Conservation (phyloP, 139 green algal genomes). For the Closterium sp. region DNA sequence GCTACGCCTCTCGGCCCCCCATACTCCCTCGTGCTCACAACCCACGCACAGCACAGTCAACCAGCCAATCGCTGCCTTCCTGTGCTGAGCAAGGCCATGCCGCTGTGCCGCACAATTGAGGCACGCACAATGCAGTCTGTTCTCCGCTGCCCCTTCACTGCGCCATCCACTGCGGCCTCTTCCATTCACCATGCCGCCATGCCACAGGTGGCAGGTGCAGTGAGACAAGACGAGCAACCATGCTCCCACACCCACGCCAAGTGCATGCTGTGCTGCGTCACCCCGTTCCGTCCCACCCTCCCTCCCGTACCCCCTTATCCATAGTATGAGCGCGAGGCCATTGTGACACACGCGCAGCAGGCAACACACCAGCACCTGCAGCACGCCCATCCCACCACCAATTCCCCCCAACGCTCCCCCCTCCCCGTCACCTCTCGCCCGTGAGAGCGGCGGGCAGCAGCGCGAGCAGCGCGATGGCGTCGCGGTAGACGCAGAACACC, state of each 20-base stretch:
- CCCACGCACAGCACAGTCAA: too few species aligned
- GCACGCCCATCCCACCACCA: neutral
- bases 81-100: too few species aligned
- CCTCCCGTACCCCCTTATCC: neutral
- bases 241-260: neutral
- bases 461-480: constrained; percentile 33
- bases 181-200: too few species aligned
- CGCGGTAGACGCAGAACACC: constrained; percentile 40
- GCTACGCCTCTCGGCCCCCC: neutral
- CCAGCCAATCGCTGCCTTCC: too few species aligned
- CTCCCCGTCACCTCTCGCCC: neutral
- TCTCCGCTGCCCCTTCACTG: too few species aligned
- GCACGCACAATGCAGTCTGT: too few species aligned
- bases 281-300: neutral
- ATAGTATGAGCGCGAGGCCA: neutral
- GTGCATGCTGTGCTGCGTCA: too few species aligned
- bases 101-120: too few species aligned
- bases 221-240: neutral
- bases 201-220: neutral
- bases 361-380: neutral
- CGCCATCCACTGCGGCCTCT: too few species aligned
- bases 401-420: neutral
- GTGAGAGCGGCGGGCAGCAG: constrained; percentile 19
- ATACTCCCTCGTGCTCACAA: too few species aligned
- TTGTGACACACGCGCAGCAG: neutral